phyloP scores from a whole-genome alignment of 371 early-diverging fungal genomes.

The Mucor mucedo region DNA sequence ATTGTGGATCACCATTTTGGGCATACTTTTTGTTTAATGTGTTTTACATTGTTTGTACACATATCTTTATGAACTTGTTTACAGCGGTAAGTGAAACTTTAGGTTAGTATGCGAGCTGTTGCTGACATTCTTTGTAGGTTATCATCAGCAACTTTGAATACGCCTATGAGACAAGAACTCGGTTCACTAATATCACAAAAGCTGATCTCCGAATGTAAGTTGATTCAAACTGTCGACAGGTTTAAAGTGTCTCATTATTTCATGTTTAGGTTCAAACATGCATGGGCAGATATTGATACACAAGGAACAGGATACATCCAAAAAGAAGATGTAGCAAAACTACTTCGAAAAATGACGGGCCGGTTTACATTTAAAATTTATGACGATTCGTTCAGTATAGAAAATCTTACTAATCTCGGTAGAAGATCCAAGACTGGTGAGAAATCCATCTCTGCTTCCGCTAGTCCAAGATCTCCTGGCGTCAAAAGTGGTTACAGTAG shows the following conservation, averaged over 20 bases:
- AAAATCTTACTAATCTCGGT: constrained; percentile 8
- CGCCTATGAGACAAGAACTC: constrained; percentile 59
- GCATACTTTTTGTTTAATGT: constrained; percentile 58
- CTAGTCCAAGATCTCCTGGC: constrained; percentile 9
- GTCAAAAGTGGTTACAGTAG: background rate
- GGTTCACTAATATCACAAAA: constrained; percentile 59
- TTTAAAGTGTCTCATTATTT: background rate
- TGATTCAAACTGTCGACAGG: background rate
- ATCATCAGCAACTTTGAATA: constrained; percentile 68
- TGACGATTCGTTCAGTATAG: constrained; percentile 34
- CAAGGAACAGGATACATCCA: constrained; percentile 59
- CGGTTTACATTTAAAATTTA: constrained; percentile 55
- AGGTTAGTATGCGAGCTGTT: background rate
- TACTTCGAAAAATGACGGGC: constrained; percentile 51
- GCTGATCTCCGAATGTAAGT: constrained; percentile 58
- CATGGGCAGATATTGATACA: constrained; percentile 64
- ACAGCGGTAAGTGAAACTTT: constrained; percentile 50
- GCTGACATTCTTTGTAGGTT: constrained; percentile 27
- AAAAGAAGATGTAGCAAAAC: constrained; percentile 51
- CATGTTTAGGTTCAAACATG: constrained; percentile 51
- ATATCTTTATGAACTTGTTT: constrained; percentile 65
- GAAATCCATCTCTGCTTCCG: background rate
- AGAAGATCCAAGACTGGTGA: background rate
- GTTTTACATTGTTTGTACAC: constrained; percentile 64
- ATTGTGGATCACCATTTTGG: constrained; percentile 63